Evolutionary conservation across 140 eudicot species (phyloP).

Genomic region (Cichorium intybus): DNA sequence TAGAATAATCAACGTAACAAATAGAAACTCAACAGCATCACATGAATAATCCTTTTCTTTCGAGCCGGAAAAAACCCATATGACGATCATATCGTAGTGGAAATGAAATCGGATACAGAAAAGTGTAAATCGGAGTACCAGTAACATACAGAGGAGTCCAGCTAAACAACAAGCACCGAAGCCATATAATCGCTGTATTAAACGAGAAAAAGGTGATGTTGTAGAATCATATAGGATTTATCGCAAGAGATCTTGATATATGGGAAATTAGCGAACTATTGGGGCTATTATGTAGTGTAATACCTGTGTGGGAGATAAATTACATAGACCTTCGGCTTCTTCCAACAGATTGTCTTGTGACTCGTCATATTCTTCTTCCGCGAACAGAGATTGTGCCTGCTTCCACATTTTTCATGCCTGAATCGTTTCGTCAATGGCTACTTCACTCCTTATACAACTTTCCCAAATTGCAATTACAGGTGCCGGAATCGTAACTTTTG

Average conservation of each 20-base stretch:
- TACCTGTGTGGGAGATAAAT: conserved; percentile 77
- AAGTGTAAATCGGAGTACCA: conserved; percentile 50
- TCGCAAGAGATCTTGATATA: not conserved
- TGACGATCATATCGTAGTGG: too few species aligned
- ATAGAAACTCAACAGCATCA: not conserved
- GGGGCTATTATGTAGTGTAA: not conserved
- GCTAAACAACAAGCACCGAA: conserved; percentile 76
- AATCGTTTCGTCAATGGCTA: conserved; percentile 11
- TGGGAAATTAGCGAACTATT: not conserved
- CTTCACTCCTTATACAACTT: conserved; percentile 9
- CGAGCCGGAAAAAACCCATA: not conserved
- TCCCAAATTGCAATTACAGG: conserved; percentile 9
- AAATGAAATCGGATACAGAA: not conserved
- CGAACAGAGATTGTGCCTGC: conserved; percentile 39
- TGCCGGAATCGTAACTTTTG: not conserved
- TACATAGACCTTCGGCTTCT: conserved; percentile 54
- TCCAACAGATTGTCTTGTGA: conserved; percentile 46
- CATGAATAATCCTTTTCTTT: not conserved
- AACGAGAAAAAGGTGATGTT: not conserved
- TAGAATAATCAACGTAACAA: too few species aligned
- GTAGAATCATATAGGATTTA: not conserved
- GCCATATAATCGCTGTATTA: conserved; percentile 75
- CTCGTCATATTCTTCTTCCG: conserved; percentile 50
- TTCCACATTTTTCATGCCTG: conserved; percentile 64
- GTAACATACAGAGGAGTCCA: conserved; percentile 64